A percentile compares a stretch with the other conserved stretches of the same genome.
These are phyloP conservation scores for Linnemannia elongata DNA, from an alignment of 192 early-diverging fungal genomes.

Conservation along the genomic window DNA sequence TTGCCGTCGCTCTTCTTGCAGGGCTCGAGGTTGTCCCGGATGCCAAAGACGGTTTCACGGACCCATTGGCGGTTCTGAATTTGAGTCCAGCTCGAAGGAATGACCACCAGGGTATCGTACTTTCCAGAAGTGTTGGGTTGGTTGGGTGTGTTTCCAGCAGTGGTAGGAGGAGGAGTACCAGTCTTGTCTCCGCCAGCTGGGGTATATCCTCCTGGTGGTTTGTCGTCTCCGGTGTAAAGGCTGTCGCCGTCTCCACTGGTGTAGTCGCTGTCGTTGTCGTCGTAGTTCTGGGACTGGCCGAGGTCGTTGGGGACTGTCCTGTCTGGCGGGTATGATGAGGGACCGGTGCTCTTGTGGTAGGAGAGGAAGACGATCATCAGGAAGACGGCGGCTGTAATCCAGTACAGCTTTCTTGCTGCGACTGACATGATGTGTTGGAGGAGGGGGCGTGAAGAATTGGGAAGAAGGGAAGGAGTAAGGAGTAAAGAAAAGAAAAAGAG, in stretches of 20 bases:
- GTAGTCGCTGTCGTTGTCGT: slow-evolving; percentile 26
- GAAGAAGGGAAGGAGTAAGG: slow-evolving; percentile 4
- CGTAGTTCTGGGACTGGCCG: slow-evolving; percentile 6
- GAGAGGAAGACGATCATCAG: slow-evolving; percentile 37
- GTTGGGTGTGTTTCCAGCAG: background rate
- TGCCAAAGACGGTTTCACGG: slow-evolving; percentile 67
- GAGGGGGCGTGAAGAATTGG: background rate
- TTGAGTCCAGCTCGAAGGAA: slow-evolving; percentile 58
- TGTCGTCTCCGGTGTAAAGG: background rate
- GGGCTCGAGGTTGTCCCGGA: slow-evolving; percentile 64
- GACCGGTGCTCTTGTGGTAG: slow-evolving; percentile 32
- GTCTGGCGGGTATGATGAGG: background rate
- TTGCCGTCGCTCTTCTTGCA: slow-evolving; percentile 60
- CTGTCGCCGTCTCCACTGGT: background rate
- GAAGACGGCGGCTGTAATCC: slow-evolving; percentile 38
- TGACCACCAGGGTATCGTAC: slow-evolving; percentile 63
- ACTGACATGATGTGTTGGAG: slow-evolving; percentile 22
- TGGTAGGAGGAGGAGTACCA: background rate
- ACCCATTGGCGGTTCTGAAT: slow-evolving; percentile 62
- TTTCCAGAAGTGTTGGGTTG: slow-evolving; percentile 54
- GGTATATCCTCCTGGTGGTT: background rate
- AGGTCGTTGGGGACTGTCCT: slow-evolving; percentile 5
- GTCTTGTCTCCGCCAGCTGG: background rate
- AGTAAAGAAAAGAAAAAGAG: background rate
- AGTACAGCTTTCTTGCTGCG: slow-evolving; percentile 35